Evolutionary conservation across 352 stramenopile species (phyloP), one percentile per base, ranked within the genome.

Genomic region (Globisporangium spinosum): DNA sequence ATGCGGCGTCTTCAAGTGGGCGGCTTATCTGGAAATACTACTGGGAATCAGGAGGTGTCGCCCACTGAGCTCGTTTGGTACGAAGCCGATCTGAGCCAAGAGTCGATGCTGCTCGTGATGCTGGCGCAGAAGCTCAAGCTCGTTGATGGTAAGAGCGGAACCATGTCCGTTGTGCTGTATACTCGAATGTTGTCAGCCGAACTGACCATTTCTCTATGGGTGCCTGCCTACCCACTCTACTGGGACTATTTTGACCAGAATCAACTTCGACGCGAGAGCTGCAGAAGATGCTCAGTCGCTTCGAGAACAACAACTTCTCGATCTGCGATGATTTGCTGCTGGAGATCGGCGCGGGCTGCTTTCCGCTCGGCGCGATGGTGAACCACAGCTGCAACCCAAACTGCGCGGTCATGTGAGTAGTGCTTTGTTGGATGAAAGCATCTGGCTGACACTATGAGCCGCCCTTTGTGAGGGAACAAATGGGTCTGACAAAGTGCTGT

Each of bases 351-450:
- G 77, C 76, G 0, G 85, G 85, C 2, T 94, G 83, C 72, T 90
- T 79, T 55, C 76, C 80, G 4, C 64, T 91, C 1, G 85, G 73
- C 1, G 83, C 85, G 1, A 94, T 94, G 85, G 73, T 89, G 65
- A 94, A 92, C 58, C 83, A 94, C 64, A 92, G 80, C 67, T 94
- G 85, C 57, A 70, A 81, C 1, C 78, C 83, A 7, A 94, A 92
- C 63, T 88, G 81, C 51, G 75, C 71, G 25, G 71, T 89, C 68
- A 91, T 79, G 85, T 93, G 70, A 53, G 82, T 79, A 1, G 20
- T 57, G 2, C 9, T 40, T 38, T 38, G 32, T 38, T 38, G 32
- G 32, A 12, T 38, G 32, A 38, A 38, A 9, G 8, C 32, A 38
- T 9, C 32, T 38, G 32, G 32, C 7, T 38, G 32, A 38, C 8